Conservation (phyloP, 2,329 filamentous ascomycete genomes). For the Colletotrichum filicis region DNA sequence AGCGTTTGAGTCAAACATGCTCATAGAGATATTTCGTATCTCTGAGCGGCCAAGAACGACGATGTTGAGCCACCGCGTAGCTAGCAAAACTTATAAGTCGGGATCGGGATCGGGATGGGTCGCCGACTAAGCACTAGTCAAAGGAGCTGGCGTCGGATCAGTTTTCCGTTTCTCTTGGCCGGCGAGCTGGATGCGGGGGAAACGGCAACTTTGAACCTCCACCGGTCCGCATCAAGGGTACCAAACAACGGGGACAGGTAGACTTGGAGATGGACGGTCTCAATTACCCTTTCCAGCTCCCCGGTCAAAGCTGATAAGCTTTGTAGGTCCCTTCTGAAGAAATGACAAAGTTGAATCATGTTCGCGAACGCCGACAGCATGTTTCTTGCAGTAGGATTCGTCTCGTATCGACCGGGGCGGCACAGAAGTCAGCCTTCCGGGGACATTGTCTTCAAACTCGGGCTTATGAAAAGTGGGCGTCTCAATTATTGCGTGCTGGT, state of each 20-base stretch:
- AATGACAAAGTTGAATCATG: background rate
- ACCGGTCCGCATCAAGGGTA: slow-evolving; percentile 5
- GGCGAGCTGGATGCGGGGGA: slow-evolving; percentile 5
- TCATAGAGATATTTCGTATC: slow-evolving; percentile 2
- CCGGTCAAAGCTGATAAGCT: slow-evolving; percentile 15
- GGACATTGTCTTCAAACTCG: background rate
- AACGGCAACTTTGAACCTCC: background rate
- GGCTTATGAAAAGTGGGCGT: background rate
- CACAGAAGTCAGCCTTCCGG: too few species aligned
- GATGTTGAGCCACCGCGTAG: background rate
- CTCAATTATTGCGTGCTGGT: background rate
- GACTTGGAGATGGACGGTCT: background rate
- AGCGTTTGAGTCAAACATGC: slow-evolving; percentile 8
- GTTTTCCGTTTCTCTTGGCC: slow-evolving; percentile 11
- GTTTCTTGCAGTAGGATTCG: background rate
- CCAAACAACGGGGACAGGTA: slow-evolving; percentile 4
- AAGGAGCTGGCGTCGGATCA: slow-evolving; percentile 7
- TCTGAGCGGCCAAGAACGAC: slow-evolving; percentile 6
- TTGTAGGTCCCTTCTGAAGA: background rate
- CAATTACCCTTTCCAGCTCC: background rate
- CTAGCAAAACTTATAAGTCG: background rate
- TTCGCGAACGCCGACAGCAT: background rate
- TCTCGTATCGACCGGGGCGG: background rate
- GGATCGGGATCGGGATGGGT: slow-evolving; percentile 20
- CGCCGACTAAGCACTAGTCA: background rate